Evolutionary conservation across 148 eudicot species (phyloP), one percentile per base, ranked within the genome.

Genomic region (Chenopodium album): DNA sequence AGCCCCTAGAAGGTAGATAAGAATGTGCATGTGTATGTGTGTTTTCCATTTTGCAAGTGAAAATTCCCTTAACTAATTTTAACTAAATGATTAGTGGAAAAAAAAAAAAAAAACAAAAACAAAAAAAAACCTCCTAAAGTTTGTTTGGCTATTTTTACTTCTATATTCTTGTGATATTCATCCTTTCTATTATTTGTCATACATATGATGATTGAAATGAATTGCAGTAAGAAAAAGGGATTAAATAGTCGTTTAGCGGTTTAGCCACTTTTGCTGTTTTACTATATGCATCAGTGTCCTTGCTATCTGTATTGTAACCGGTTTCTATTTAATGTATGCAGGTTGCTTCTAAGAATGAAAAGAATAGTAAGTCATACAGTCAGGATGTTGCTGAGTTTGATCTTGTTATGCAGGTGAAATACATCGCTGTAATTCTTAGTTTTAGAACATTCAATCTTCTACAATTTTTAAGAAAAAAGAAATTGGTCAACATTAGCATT

Each of bases 381-480:
- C 80, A 83, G 17, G 85, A 88, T 83, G 98, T 94, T 88, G 94
- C 94, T 84, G 99, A 94, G 81, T 94, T 94, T 83, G 93, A 92
- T 82, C 83, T 92, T 75, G 95, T 92, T 80, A 94, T 97, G 99
- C 97, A 97, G 99, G 99, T 94, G 64, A 89, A 26, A 26, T 26
- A 68, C 81, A 80, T 54, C 87, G 77, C 48, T 73, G 60, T 75
- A 67, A 37, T 80, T 47, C 41, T 67, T 28, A 22, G 34, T 60
- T 37, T 82, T 34, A 14, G 46, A 14, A 31, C 29, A 82, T 60
- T 28, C 31, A 16, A 16, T 37, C 5, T 37, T 37, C 41, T 37
- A 37, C 41, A 37, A 37, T 76, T 28, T 76, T 17, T 6, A 20
- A 65, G n/a, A 29, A 63, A 75, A 77, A 26, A 26, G 26, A 65